Conservation (phyloP, 768 basidiomycete species). For the Rubroboletus satanas region DNA sequence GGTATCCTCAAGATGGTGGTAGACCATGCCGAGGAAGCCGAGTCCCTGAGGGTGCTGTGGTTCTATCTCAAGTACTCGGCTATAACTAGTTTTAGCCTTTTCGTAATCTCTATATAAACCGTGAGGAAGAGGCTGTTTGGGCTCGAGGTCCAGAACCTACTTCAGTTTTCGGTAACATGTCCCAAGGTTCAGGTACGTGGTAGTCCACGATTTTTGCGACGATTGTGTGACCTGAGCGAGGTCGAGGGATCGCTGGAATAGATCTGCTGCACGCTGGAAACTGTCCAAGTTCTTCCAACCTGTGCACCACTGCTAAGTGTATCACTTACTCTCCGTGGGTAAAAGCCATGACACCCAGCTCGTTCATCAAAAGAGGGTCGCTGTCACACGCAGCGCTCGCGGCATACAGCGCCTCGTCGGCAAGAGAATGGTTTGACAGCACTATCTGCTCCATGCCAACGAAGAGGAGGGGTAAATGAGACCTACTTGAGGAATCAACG, state of each 20-base stretch:
- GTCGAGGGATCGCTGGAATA: slow-evolving; percentile 75
- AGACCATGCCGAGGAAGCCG: slow-evolving; percentile 85
- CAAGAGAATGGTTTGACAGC: slow-evolving; percentile 74
- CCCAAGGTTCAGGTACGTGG: slow-evolving; percentile 89
- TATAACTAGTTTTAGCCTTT: slow-evolving; percentile 71
- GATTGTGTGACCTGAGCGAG: slow-evolving; percentile 82
- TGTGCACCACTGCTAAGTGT: background rate
- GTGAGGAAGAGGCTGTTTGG: slow-evolving; percentile 2
- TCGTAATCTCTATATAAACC: slow-evolving; percentile 41
- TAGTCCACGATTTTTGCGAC: slow-evolving; percentile 80
- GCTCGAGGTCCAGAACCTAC: slow-evolving; percentile 39
- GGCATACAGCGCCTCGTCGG: slow-evolving; percentile 85
- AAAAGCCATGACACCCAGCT: slow-evolving; percentile 90
- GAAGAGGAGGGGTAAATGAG: slow-evolving; percentile 90
- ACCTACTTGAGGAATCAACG: slow-evolving; percentile 52
- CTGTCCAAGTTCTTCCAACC: slow-evolving; percentile 43
- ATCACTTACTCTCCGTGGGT: slow-evolving; percentile 72
- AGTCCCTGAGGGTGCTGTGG: slow-evolving; percentile 79
- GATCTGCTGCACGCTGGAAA: slow-evolving; percentile 61
- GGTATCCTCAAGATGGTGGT: slow-evolving; percentile 68
- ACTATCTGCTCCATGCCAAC: slow-evolving; percentile 98
- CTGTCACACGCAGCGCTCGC: slow-evolving; percentile 77
- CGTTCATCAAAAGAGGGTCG: slow-evolving; percentile 89
- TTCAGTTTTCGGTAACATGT: slow-evolving; percentile 80
- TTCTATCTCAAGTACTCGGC: slow-evolving; percentile 80